Conservation (phyloP, 768 basidiomycete species). For the Coprinellus aureogranulatus region DNA sequence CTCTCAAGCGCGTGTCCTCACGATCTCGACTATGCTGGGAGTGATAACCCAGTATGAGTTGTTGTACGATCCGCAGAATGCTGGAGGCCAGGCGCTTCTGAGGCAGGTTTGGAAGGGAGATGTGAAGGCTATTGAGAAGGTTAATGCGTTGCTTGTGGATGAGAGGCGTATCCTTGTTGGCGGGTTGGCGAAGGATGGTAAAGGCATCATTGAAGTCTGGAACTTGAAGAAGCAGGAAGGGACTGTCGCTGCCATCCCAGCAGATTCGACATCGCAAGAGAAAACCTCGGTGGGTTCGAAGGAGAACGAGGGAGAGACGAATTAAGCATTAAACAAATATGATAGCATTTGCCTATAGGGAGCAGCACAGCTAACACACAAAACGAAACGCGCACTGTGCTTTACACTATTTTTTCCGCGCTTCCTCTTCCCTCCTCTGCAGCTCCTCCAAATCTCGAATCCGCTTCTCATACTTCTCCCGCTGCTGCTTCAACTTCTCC, state of each 20-base stretch:
- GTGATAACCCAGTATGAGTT: conserved; percentile 50
- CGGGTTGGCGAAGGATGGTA: conserved; percentile 56
- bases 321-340: not conserved
- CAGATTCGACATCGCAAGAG: not conserved
- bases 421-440: conserved; percentile 22
- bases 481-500: conserved; percentile 51
- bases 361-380: not conserved
- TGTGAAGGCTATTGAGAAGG: conserved; percentile 50
- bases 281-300: not conserved
- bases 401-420: not conserved
- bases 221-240: conserved; percentile 26
- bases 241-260: not conserved
- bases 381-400: not conserved
- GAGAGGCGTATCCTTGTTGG: conserved; percentile 55
- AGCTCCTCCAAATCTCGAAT: conserved; percentile 58
- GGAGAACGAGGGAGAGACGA: not conserved
- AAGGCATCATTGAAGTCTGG: conserved; percentile 68
- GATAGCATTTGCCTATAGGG: conserved; percentile 2
- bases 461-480: conserved; percentile 51
- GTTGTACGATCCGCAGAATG: conserved; percentile 28
- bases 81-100: conserved; percentile 38
- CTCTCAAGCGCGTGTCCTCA: conserved; percentile 40
- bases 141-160: conserved; percentile 58
- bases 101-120: conserved; percentile 46
- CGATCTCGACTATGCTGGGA: conserved; percentile 64